A percentile compares a stretch with the other conserved stretches of the same genome.
These are phyloP conservation scores for Schizopora paradoxa DNA, from an alignment of 1,284 basidiomycete species.

Conservation along the genomic window DNA sequence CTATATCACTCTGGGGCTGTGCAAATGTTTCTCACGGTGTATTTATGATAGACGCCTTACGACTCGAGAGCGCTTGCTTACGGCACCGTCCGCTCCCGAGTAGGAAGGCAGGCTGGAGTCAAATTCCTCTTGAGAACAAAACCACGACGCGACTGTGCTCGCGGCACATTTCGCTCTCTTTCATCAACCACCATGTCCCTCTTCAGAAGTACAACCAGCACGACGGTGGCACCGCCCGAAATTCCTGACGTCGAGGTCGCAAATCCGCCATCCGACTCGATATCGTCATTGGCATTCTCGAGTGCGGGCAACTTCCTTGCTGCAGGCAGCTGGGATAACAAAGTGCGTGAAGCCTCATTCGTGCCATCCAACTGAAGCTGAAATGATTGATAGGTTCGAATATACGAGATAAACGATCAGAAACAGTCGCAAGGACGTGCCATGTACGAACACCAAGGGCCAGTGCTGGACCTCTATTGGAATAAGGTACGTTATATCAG, in stretches of 20 bases:
- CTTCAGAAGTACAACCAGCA: too few relatives aligned
- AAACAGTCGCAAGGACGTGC: constrained; percentile 71
- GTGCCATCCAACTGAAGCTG: background rate
- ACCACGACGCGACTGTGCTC: too few relatives aligned
- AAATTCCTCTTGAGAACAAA: too few relatives aligned
- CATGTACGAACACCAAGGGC: constrained; percentile 77
- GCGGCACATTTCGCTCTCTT: too few relatives aligned
- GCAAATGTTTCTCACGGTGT: too few relatives aligned
- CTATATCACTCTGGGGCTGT: too few relatives aligned
- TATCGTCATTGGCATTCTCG: constrained; percentile 49
- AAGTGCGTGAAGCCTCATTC: constrained; percentile 30
- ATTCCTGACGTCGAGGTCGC: constrained; percentile 61
- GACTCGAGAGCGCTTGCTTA: too few relatives aligned
- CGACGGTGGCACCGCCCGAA: too few relatives aligned
- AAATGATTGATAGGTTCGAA: constrained; percentile 41
- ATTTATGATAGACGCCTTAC: too few relatives aligned
- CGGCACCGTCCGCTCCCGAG: too few relatives aligned
- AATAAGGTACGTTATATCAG: constrained; percentile 45
- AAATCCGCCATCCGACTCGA: constrained; percentile 52
- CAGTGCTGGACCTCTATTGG: constrained; percentile 80
- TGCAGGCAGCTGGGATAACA: constrained; percentile 59
- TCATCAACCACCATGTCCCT: too few relatives aligned
- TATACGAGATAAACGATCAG: constrained; percentile 50
- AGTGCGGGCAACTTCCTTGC: constrained; percentile 48
- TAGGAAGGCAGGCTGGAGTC: too few relatives aligned